These are phyloP conservation scores for Calophaca sinica DNA, from an alignment of 306 rosid genomes.

Conservation along the genomic window DNA sequence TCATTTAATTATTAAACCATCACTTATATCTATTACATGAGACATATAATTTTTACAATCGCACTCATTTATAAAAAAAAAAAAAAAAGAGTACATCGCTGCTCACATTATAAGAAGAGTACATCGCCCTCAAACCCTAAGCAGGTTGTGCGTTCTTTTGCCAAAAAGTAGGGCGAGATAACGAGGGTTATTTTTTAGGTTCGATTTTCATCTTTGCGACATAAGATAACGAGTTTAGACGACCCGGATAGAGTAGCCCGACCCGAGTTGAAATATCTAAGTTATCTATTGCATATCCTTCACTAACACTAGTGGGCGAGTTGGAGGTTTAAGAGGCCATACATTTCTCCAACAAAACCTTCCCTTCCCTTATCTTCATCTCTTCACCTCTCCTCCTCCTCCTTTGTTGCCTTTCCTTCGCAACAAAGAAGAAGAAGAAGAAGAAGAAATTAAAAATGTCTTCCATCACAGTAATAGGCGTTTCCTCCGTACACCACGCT, in stretches of 20 bases:
- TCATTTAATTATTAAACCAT: too few relatives aligned
- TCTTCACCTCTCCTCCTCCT: not conserved
- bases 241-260: not conserved
- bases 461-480: slow-evolving; percentile 63
- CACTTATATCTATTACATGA: too few relatives aligned
- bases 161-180: too few relatives aligned
- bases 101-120: too few relatives aligned
- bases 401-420: not conserved
- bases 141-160: too few relatives aligned
- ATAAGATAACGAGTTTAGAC: too few relatives aligned
- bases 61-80: too few relatives aligned
- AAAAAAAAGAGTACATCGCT: too few relatives aligned
- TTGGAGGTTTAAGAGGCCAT: slow-evolving; percentile 50
- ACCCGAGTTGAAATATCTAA: slow-evolving; percentile 16
- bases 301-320: not conserved
- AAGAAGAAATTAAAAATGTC: slow-evolving; percentile 56
- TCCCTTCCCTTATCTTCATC: slow-evolving; percentile 12
- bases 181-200: too few relatives aligned
- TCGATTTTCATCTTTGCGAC: too few relatives aligned
- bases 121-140: too few relatives aligned
- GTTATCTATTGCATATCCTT: not conserved
- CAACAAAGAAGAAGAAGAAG: not conserved
- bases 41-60: too few relatives aligned
- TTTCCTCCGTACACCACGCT: slow-evolving; percentile 68
- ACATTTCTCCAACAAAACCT: slow-evolving; percentile 4